These are phyloP conservation scores for Pisolithus microcarpus DNA, from an alignment of 768 basidiomycete genomes.

Conservation along the genomic window DNA sequence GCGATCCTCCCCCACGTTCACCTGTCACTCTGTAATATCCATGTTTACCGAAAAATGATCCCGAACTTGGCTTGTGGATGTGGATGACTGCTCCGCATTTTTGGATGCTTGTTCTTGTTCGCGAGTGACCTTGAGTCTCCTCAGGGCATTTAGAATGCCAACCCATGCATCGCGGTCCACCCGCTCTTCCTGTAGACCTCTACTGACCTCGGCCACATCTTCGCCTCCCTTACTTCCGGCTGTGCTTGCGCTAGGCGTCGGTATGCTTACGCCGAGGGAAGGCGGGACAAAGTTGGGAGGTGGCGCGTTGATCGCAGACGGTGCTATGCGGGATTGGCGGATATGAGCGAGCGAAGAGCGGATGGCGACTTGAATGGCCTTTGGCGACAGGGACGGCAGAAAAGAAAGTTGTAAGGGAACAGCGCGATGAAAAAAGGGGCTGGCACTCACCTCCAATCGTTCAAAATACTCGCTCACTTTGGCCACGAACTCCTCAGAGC, in stretches of 20 bases:
- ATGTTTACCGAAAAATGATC: slow-evolving; percentile 12
- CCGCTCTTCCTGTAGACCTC: slow-evolving; percentile 72
- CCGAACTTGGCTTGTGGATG: slow-evolving; percentile 5
- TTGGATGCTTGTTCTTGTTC: slow-evolving; percentile 15
- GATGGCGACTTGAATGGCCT: slow-evolving; percentile 72
- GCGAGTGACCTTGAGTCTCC: slow-evolving; percentile 47
- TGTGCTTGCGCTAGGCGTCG: slow-evolving; percentile 23
- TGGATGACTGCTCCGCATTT: slow-evolving; percentile 3
- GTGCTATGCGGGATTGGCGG: slow-evolving; percentile 73
- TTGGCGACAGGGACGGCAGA: background rate
- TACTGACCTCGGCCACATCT: slow-evolving; percentile 30
- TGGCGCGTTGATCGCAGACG: slow-evolving; percentile 82
- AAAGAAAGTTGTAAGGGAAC: background rate
- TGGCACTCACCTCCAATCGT: slow-evolving; percentile 60
- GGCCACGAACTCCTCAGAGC: slow-evolving; percentile 78
- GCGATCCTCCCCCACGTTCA: background rate
- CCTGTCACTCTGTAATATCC: background rate
- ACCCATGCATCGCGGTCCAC: slow-evolving; percentile 74
- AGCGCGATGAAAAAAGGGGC: background rate
- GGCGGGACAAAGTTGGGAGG: slow-evolving; percentile 67
- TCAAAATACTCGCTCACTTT: slow-evolving; percentile 85
- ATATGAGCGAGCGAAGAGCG: slow-evolving; percentile 78
- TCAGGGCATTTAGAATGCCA: slow-evolving; percentile 62
- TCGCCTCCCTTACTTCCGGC: background rate
- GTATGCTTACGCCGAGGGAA: slow-evolving; percentile 71